These are phyloP conservation scores for Zygoascus bituminiphila DNA, from an alignment of 805 yeast species.

Conservation along the genomic window DNA sequence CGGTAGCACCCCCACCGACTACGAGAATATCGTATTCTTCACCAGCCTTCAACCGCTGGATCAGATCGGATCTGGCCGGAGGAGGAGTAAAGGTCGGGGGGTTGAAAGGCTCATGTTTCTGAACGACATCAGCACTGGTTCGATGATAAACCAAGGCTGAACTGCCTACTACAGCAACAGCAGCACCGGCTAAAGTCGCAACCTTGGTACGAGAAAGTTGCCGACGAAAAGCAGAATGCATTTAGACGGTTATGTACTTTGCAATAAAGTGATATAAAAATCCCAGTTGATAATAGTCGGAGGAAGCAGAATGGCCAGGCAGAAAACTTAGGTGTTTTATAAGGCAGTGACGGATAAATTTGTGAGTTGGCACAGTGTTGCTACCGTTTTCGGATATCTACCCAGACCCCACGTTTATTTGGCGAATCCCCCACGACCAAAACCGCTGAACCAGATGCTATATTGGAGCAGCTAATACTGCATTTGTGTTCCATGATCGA, in stretches of 20 bases:
- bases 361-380: neutral
- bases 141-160: neutral
- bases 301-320: neutral
- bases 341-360: neutral
- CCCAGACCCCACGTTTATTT: neutral
- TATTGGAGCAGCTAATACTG: no score
- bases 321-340: neutral
- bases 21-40: slow-evolving; percentile 69
- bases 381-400: neutral
- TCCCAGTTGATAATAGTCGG: no score
- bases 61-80: slow-evolving; percentile 22
- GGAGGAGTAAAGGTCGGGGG: slow-evolving; percentile 17
- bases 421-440: neutral
- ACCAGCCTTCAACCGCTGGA: slow-evolving; percentile 25
- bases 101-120: slow-evolving; percentile 8
- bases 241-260: neutral
- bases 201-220: neutral
- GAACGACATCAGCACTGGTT: neutral
- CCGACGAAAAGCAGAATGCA: neutral
- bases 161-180: neutral
- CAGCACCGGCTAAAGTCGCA: neutral
- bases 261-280: neutral
- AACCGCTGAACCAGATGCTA: no score
- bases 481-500: no score
- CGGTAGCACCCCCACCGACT: slow-evolving; percentile 96